Conservation (phyloP, 2,329 filamentous ascomycete genomes). For the Phialophora expanda region DNA sequence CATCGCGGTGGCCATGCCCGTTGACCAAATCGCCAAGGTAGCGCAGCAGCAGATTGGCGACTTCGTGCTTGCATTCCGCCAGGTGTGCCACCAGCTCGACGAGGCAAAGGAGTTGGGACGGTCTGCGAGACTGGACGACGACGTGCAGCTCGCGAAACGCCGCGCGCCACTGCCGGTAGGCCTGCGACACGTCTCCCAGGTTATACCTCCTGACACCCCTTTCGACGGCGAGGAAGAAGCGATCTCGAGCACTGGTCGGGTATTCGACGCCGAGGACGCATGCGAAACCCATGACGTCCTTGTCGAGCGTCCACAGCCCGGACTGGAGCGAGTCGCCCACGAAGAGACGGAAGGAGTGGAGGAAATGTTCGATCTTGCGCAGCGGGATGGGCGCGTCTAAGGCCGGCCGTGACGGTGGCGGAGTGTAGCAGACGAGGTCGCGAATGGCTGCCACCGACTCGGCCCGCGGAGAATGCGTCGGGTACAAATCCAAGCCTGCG, state of each 20-base stretch:
- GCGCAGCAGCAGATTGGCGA: constrained; percentile 7
- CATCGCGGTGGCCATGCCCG: neutral
- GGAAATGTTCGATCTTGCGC: constrained; percentile 4
- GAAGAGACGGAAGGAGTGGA: constrained; percentile 13
- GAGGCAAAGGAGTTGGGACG: constrained; percentile 14
- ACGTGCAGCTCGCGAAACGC: neutral
- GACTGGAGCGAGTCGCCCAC: constrained; percentile 14
- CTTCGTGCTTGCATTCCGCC: constrained; percentile 9
- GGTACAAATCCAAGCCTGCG: neutral
- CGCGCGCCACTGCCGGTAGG: constrained; percentile 20
- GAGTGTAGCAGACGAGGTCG: constrained; percentile 3
- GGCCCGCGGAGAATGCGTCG: neutral
- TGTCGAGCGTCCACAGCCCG: constrained; percentile 8
- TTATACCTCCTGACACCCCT: constrained; percentile 15
- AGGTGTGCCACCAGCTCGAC: constrained; percentile 13
- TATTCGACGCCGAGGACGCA: neutral
- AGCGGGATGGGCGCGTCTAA: neutral
- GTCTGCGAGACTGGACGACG: constrained; percentile 2
- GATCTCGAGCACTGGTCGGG: constrained; percentile 2
- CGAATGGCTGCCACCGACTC: neutral
- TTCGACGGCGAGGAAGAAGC: constrained; percentile 12
- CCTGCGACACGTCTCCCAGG: constrained; percentile 11
- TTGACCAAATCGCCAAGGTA: constrained; percentile 7
- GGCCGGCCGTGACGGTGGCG: neutral
- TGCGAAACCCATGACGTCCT: constrained; percentile 10